Conservation (phyloP, 257 asterid species). For the Nicotiana paniculata region DNA sequence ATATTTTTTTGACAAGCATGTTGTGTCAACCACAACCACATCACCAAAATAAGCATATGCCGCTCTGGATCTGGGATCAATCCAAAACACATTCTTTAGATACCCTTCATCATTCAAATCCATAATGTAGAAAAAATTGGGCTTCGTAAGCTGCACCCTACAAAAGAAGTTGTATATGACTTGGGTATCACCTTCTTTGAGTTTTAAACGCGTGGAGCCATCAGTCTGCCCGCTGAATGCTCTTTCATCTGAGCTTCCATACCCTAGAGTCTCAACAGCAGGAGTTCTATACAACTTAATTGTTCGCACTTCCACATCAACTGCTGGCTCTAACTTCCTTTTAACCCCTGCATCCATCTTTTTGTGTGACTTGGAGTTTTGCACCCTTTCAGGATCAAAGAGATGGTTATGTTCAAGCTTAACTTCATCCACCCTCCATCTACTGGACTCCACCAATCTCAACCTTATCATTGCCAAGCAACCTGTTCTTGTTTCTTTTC, state of each 20-base stretch:
- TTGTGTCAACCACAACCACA: conserved; percentile 27
- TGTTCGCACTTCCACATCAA: conserved; percentile 44
- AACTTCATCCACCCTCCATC: conserved; percentile 78
- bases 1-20: conserved; percentile 26
- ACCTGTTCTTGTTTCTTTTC: conserved; percentile 82
- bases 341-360: conserved; percentile 42
- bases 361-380: conserved; percentile 44
- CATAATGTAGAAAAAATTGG: conserved; percentile 34
- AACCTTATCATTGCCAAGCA: conserved; percentile 78
- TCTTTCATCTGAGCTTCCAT: conserved; percentile 29
- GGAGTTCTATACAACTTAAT: conserved; percentile 54
- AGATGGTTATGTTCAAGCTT: conserved; percentile 69
- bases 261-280: conserved; percentile 11
- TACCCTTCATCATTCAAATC: conserved; percentile 33
- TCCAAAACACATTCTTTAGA: conserved; percentile 33
- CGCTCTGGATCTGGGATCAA: conserved; percentile 32
- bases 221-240: conserved; percentile 16
- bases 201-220: conserved; percentile 18
- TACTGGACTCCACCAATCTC: conserved; percentile 57
- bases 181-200: conserved; percentile 24
- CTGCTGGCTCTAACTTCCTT: conserved; percentile 36
- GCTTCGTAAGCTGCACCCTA: conserved; percentile 24
- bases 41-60: conserved; percentile 31
- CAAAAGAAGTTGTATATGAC: conserved; percentile 17
- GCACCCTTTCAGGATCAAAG: conserved; percentile 47